Percentiles rank a stretch among this genome's conserved stretches.
These are phyloP conservation scores for Venturia pyrina DNA, from an alignment of 2,329 filamentous ascomycete species.

Conservation along the genomic window DNA sequence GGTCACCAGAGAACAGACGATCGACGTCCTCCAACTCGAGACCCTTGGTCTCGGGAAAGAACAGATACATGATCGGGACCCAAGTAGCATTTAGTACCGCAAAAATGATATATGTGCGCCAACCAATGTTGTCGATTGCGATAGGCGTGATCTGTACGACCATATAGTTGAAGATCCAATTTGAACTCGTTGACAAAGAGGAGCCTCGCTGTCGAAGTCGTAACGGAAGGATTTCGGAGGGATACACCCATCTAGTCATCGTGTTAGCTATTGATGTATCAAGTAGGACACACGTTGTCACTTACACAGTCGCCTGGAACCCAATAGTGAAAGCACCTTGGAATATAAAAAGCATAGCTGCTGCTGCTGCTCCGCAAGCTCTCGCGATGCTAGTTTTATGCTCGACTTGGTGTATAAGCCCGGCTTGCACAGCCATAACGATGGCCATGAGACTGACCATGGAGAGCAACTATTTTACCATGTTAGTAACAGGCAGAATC, in stretches of 20 bases:
- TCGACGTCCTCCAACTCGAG: slow-evolving; percentile 48
- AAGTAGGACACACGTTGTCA: neutral
- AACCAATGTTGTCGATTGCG: slow-evolving; percentile 8
- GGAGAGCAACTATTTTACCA: neutral
- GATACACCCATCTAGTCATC: neutral
- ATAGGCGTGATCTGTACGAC: slow-evolving; percentile 7
- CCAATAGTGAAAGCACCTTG: slow-evolving; percentile 41
- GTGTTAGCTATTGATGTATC: neutral
- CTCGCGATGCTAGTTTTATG: slow-evolving; percentile 24
- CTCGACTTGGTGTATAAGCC: slow-evolving; percentile 32
- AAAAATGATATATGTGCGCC: slow-evolving; percentile 10
- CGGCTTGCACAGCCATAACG: slow-evolving; percentile 33
- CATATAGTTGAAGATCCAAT: slow-evolving; percentile 22
- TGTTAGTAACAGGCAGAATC: neutral
- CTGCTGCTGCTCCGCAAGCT: slow-evolving; percentile 32
- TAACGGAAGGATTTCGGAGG: neutral
- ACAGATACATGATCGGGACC: slow-evolving; percentile 5
- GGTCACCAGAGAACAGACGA: neutral
- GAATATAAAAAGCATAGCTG: slow-evolving; percentile 43
- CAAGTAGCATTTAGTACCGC: slow-evolving; percentile 36
- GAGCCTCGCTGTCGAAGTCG: slow-evolving; percentile 1
- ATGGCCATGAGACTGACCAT: slow-evolving; percentile 25
- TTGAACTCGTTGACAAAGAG: neutral
- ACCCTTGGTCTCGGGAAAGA: slow-evolving; percentile 19
- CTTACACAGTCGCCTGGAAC: neutral